These are phyloP conservation scores for Pleurotus citrinopileatus DNA, from an alignment of 768 basidiomycete genomes.

Conservation along the genomic window DNA sequence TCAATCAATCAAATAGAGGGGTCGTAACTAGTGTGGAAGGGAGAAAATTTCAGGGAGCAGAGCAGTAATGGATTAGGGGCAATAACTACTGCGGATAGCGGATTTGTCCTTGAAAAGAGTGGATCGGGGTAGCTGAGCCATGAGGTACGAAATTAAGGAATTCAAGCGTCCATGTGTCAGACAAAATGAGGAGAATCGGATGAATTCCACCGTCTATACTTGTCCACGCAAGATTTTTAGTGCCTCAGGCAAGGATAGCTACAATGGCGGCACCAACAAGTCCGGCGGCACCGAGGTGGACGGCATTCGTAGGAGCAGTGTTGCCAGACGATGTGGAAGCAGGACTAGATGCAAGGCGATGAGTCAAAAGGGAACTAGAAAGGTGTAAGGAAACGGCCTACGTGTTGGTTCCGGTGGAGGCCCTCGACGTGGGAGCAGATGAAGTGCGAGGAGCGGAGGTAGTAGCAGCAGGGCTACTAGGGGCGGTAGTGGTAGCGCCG, in stretches of 20 bases:
- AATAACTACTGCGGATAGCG: neutral
- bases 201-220: too few relatives aligned
- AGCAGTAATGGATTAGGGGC: neutral
- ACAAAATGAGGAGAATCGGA: neutral
- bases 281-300: conserved; percentile 38
- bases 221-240: neutral
- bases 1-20: neutral
- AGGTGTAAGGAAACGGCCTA: neutral
- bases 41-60: neutral
- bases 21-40: neutral
- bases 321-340: neutral
- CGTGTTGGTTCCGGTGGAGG: neutral
- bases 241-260: conserved; percentile 39
- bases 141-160: neutral
- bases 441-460: too few relatives aligned
- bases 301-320: conserved; percentile 27
- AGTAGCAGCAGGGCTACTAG: neutral
- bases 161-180: neutral
- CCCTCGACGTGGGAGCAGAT: too few relatives aligned
- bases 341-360: neutral
- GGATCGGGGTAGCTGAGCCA: neutral
- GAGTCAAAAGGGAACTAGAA: conserved; percentile 10
- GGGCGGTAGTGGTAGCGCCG: conserved; percentile 7
- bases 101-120: neutral
- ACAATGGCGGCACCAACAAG: conserved; percentile 40